A percentile compares a stretch with the other conserved stretches of the same genome.
Conservation (phyloP, 2,329 filamentous ascomycete species). For the Xylaria multiplex region DNA sequence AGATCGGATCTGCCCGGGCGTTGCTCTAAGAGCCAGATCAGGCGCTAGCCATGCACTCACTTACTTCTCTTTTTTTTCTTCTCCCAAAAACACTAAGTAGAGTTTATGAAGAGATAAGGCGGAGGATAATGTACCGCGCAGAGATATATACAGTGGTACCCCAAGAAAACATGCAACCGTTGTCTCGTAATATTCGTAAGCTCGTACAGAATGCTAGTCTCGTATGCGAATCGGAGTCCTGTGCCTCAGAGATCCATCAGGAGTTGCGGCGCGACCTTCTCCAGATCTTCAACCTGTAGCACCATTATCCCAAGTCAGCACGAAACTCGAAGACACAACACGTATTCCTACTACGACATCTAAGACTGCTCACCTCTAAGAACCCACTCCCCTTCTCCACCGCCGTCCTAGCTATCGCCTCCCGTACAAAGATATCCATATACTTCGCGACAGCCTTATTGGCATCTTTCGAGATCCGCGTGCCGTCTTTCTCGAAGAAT, state of each 20-base stretch:
- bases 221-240: constrained; percentile 13
- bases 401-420: constrained; percentile 83
- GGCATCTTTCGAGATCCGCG: constrained; percentile 79
- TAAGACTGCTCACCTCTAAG: constrained; percentile 70
- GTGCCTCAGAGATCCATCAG: constrained; percentile 79
- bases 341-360: neutral
- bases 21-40: neutral
- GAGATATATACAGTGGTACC: neutral
- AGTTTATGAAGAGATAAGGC: neutral
- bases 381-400: constrained; percentile 77
- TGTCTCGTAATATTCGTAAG: constrained; percentile 5
- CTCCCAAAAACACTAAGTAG: constrained; percentile 5
- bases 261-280: constrained; percentile 86
- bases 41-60: neutral
- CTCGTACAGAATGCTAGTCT: constrained; percentile 9
- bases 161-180: neutral
- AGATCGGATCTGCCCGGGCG: constrained; percentile 19
- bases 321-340: neutral
- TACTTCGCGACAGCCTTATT: constrained; percentile 83
- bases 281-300: constrained; percentile 81
- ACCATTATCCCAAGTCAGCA: constrained; percentile 26
- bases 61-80: neutral
- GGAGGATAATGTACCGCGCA: neutral
- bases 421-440: constrained; percentile 88
- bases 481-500: constrained; percentile 77